Percentiles rank a stretch among this genome's conserved stretches.
These are phyloP conservation scores for Trypanosoma boissoni DNA, from an alignment of 208 protist species.

Conservation along the genomic window DNA sequence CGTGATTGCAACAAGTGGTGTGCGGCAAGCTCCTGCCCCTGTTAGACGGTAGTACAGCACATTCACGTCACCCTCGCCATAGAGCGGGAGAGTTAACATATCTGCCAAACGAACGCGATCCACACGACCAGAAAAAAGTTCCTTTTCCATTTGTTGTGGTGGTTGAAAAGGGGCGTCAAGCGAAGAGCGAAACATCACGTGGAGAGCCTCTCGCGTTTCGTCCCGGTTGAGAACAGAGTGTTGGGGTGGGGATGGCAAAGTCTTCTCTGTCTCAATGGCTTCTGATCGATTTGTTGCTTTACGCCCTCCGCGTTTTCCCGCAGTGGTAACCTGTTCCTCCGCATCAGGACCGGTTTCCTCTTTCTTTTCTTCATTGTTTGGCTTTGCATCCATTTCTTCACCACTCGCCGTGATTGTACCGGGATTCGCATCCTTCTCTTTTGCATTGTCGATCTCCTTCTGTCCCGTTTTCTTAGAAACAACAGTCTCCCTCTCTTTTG, in stretches of 20 bases:
- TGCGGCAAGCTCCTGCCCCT: slow-evolving; percentile 22
- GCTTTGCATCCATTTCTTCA: no score
- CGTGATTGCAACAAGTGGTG: slow-evolving; percentile 26
- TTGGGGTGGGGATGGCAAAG: background rate
- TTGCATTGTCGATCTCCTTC: background rate
- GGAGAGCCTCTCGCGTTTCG: slow-evolving; percentile 15
- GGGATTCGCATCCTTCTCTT: background rate
- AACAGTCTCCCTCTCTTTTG: background rate
- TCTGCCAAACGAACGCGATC: slow-evolving; percentile 19
- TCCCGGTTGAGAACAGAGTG: background rate
- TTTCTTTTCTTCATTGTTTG: background rate
- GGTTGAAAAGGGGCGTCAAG: slow-evolving; percentile 21
- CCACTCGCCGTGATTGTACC: no score
- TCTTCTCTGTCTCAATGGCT: slow-evolving; percentile 4
- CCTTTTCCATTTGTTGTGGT: slow-evolving; percentile 14
- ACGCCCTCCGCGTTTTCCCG: no score
- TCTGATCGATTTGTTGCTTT: no score
- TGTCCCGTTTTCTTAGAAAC: background rate
- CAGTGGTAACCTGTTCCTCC: no score
- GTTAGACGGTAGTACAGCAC: slow-evolving; percentile 27
- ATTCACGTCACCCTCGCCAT: slow-evolving; percentile 14
- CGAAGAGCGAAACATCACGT: slow-evolving; percentile 11
- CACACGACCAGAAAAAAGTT: slow-evolving; percentile 20
- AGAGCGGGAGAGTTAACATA: slow-evolving; percentile 23
- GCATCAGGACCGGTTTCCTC: background rate